Evolutionary conservation across 2,329 filamentous ascomycete species (phyloP), one percentile per base, ranked within the genome.

Genomic region (Diaporthe amygdali): DNA sequence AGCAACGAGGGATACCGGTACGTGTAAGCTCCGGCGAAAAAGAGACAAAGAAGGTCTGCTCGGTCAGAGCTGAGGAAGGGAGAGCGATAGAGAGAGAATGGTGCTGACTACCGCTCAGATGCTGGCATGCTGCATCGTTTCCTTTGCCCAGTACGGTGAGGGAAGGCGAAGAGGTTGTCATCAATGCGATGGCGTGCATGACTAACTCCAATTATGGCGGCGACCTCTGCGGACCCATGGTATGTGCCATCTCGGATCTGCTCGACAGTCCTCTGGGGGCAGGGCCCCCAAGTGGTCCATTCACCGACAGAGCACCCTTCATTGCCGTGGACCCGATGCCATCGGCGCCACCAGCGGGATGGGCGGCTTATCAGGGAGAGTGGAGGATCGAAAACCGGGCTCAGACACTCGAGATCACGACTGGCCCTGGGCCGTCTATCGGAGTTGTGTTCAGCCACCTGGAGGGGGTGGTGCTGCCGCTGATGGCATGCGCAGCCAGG

Each of bases 171-270:
- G 30, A 54, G 27, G 25, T 68, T 51, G 34, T 32, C 22, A 34
- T 71, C 39, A 32, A 44, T 27, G 69, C 69, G 14, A 66, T 68
- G n/a, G 54, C 69, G 15, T 46, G 59, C 54, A 68, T 71, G 69
- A 71, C 69, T 0, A 69, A 71, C 39, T 69, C 69, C 2, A 64
- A 71, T 47, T 69, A 63, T n/a, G 69, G 69, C 22, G 66, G 49
- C 12, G 69, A 63, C 1, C n/a, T 71, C n/a, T 41, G 67, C 30
- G 55, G 64, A 1, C 69, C 69, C 0, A 49, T 68, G 25, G 32
- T 69, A 5, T 8, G 10, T 30, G 69, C 69, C 66, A 34, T 71
- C 55, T 34, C 64, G 37, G 54, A 69, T 32, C n/a, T 63, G 44
- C 47, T 71, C n/a, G 69, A 69, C 47, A 54, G 64, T 27, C 55